A percentile compares a stretch with the other conserved stretches of the same genome.
Evolutionary conservation across 768 basidiomycete species (phyloP).

Genomic region (Cystofilobasidium bisporidii): DNA sequence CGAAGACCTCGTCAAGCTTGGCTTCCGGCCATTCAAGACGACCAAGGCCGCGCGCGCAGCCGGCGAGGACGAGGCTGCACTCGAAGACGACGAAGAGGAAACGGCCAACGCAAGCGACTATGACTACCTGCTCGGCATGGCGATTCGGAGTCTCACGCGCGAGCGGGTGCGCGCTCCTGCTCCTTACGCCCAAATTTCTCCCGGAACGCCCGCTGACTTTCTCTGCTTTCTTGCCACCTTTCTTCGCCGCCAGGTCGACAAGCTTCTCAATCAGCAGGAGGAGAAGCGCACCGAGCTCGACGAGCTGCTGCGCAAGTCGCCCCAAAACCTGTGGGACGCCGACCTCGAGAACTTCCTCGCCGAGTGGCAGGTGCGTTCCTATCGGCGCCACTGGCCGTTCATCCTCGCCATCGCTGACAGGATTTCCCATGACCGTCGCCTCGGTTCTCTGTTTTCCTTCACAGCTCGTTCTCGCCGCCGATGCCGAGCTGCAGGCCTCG

Average conservation of each 20-base stretch:
- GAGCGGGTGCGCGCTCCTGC: conserved; percentile 58
- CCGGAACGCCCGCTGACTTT: too few species aligned
- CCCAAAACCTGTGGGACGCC: conserved; percentile 75
- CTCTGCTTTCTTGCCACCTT: too few species aligned
- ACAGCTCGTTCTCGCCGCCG: conserved; percentile 45
- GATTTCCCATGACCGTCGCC: too few species aligned
- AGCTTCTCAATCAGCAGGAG: conserved; percentile 63
- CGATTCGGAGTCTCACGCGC: conserved; percentile 86
- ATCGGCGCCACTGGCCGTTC: too few species aligned
- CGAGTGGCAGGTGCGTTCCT: conserved; percentile 65
- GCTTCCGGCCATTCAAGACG: conserved; percentile 91
- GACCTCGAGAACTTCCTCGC: conserved; percentile 75
- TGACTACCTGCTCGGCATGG: conserved; percentile 90
- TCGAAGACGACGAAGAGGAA: conserved; percentile 46
- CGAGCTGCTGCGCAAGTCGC: conserved; percentile 62
- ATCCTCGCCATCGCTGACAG: too few species aligned
- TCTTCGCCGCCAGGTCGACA: conserved; percentile 56
- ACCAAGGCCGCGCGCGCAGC: conserved; percentile 55
- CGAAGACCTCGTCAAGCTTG: conserved; percentile 63
- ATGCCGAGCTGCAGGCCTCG: conserved; percentile 40
- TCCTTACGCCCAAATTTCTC: background rate
- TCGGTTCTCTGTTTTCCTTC: conserved; percentile 1
- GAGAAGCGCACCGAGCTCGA: conserved; percentile 77
- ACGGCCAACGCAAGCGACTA: conserved; percentile 55
- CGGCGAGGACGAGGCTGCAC: conserved; percentile 50